Conservation (phyloP, 176 grass and related monocot genomes). For the Oryza brachyantha region DNA sequence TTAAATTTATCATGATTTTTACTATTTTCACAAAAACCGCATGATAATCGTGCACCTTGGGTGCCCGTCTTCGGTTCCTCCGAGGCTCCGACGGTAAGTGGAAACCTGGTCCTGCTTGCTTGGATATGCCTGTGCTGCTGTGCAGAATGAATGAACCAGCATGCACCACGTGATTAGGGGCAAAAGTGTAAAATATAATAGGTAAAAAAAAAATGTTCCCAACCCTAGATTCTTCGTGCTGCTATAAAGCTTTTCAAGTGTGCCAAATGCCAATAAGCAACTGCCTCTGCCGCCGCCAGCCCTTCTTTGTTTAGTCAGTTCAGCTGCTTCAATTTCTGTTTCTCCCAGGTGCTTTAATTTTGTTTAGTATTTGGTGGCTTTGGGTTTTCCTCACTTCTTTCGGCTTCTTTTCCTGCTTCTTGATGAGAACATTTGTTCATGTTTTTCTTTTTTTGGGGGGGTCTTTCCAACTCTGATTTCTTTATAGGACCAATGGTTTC, state of each 20-base stretch:
- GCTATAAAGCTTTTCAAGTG: neutral
- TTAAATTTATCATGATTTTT: too few relatives aligned
- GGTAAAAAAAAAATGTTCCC: neutral
- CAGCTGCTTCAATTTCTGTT: neutral
- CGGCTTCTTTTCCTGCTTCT: neutral
- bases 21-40: too few relatives aligned
- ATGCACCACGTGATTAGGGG: neutral
- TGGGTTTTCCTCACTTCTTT: neutral
- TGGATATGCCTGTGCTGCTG: neutral
- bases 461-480: neutral
- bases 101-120: too few relatives aligned
- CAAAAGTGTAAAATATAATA: constrained; percentile 8
- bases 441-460: neutral
- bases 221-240: constrained; percentile 13
- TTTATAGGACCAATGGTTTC: neutral
- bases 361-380: neutral
- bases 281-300: neutral
- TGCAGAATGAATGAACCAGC: neutral
- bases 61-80: too few relatives aligned
- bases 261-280: neutral
- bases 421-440: neutral
- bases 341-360: neutral
- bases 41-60: too few relatives aligned
- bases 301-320: neutral
- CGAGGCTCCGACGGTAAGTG: too few relatives aligned